phyloP scores from a whole-genome alignment of 169 alveolate genomes.

The Nephromyces sp. region DNA sequence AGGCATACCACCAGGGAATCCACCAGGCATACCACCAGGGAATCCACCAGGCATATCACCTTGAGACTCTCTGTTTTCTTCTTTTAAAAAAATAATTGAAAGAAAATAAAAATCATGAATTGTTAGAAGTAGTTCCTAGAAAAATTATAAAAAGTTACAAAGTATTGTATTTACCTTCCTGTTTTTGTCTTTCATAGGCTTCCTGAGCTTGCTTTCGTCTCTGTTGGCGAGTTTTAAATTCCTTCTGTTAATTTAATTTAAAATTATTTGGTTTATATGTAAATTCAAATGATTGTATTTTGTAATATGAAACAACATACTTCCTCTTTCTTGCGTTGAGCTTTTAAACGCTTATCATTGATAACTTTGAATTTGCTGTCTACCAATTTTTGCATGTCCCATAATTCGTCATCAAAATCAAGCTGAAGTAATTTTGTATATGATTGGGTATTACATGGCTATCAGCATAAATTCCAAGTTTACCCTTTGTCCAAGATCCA shows the following conservation, averaged over 20 bases:
- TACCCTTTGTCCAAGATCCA: constrained; percentile 55
- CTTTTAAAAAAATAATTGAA: background rate
- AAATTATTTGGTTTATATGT: background rate
- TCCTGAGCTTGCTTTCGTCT: background rate
- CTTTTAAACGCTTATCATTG: constrained; percentile 41
- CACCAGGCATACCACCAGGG: constrained; percentile 33
- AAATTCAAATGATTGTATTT: background rate
- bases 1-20: constrained; percentile 25
- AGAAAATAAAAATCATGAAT: too few relatives aligned
- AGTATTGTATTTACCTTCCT: background rate
- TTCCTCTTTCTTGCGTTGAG: constrained; percentile 23
- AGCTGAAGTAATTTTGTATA: constrained; percentile 8
- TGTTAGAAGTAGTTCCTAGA: background rate
- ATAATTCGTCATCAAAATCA: constrained; percentile 52
- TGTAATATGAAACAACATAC: constrained; percentile 1
- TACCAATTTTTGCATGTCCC: constrained; percentile 58
- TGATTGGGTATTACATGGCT: background rate
- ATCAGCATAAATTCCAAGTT: background rate
- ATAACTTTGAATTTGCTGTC: constrained; percentile 51
- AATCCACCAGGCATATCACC: constrained; percentile 41
- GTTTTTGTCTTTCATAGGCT: background rate
- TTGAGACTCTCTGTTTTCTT: background rate
- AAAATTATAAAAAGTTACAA: background rate
- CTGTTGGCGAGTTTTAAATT: background rate
- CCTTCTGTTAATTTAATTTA: background rate